Evolutionary conservation across 805 yeast genomes (phyloP).

Genomic region (Millerago galiae): DNA sequence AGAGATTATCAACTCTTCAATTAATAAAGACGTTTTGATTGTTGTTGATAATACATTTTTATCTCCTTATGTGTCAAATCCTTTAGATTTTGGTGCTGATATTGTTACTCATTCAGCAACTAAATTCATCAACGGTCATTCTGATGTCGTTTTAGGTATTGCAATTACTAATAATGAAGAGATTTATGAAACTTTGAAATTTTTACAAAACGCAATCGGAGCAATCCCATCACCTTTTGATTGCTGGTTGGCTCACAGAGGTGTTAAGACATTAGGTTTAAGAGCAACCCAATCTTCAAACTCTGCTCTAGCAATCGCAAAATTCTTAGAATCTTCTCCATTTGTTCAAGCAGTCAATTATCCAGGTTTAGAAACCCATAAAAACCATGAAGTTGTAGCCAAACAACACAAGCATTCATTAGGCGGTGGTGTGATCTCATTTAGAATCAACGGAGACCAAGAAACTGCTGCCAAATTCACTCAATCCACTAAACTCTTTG

Average conservation of each 20-base stretch:
- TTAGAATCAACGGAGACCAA: conserved; percentile 80
- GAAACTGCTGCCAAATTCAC: conserved; percentile 69
- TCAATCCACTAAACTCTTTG: conserved; percentile 66
- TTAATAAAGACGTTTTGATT: conserved; percentile 47
- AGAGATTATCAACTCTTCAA: conserved; percentile 40
- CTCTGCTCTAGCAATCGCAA: conserved; percentile 65
- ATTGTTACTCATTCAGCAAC: conserved; percentile 86
- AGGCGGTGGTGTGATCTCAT: conserved; percentile 91
- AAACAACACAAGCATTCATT: conserved; percentile 77
- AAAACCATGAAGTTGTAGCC: conserved; percentile 54
- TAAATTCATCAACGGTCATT: conserved; percentile 87
- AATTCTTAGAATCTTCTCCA: conserved; percentile 45
- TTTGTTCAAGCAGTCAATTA: conserved; percentile 66
- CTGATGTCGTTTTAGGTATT: conserved; percentile 85
- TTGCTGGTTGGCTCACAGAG: conserved; percentile 90
- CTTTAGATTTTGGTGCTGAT: conserved; percentile 78
- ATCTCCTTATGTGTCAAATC: conserved; percentile 83
- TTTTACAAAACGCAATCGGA: conserved; percentile 83
- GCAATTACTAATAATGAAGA: conserved; percentile 60
- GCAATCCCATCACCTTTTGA: conserved; percentile 89
- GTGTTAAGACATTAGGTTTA: conserved; percentile 79
- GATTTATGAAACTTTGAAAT: conserved; percentile 58
- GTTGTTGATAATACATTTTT: conserved; percentile 87
- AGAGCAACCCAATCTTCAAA: conserved; percentile 65
- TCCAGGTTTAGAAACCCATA: conserved; percentile 71